Base-by-base conservation (phyloP, 2,329 filamentous ascomycete species). In the Sarocladium brachiariae region DNA sequence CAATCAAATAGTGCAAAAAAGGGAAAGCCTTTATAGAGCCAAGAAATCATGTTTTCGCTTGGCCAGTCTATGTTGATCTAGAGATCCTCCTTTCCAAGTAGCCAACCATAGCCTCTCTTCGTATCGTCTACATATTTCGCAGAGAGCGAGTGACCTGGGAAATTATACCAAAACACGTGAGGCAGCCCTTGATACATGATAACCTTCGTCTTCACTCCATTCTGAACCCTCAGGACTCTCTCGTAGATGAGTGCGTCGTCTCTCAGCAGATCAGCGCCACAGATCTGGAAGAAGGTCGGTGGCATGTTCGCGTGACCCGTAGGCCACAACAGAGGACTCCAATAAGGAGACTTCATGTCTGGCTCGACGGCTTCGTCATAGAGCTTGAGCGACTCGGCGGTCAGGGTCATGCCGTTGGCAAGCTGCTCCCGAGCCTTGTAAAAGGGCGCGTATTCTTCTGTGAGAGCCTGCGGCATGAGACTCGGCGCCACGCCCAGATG, bases 171-270 rank as follows among this genome's bases (percentile, higher is more conserved):
- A 16, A 39, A 39, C 18, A 39, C 35, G 16, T 39, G 35, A 39
- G 35, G 35, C 35, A 39, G 35, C 10, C 35, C 35, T 21, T 19
- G 35, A 21, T 39, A 39, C 6, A 39, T 18, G 18, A 39, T 21
- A 7, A 18, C 35, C 16, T 21, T 39, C 4, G 35, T 39, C 35
- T 21, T 39, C 11, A 21, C 16, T 19, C 35, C 35, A 21, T 21
- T 8, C n/a, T 39, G 16, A 6, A 39, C 27, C 30, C 49, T 31
- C 11, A 56, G 37, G 2, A 45, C 49, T 27, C 45, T 48, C 33
- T 54, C 52, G 31, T 56, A 54, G 14, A 56, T 50, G 5, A 56
- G 31, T 10, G 45, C 47, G n/a, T 54, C 51, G 41, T 56, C 54
- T 9, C 52, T 45, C 2, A 54, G 47, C 11, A 45, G 14, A 30